Percentiles rank a stretch among this genome's conserved stretches.
Conservation (phyloP, 768 basidiomycete species). For the Lentinus tigrinus region DNA sequence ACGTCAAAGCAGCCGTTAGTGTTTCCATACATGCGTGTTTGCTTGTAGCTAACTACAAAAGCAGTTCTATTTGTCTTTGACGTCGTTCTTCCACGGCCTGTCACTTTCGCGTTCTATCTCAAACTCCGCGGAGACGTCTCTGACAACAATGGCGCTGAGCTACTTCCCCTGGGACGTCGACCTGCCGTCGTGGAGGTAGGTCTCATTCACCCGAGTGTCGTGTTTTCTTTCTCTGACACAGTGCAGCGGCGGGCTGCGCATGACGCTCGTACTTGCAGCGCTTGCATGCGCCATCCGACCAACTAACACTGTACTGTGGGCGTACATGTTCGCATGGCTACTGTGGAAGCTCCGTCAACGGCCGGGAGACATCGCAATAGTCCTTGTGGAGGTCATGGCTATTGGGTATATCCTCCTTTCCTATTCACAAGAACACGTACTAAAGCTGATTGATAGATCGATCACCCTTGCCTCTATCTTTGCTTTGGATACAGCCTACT, state of each 20-base stretch:
- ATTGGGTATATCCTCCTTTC: slow-evolving; percentile 41
- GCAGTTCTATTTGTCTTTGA: slow-evolving; percentile 77
- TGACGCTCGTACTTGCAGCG: slow-evolving; percentile 60
- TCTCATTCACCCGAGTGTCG: no score
- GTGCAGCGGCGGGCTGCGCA: slow-evolving; percentile 30
- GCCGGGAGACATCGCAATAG: slow-evolving; percentile 25
- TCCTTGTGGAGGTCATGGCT: slow-evolving; percentile 39
- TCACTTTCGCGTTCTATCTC: slow-evolving; percentile 86
- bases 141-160: slow-evolving; percentile 75
- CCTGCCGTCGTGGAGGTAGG: slow-evolving; percentile 20
- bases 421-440: neutral
- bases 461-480: slow-evolving; percentile 14
- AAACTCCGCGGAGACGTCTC: slow-evolving; percentile 88
- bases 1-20: slow-evolving; percentile 65
- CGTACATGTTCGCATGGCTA: slow-evolving; percentile 60
- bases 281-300: slow-evolving; percentile 82
- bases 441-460: slow-evolving; percentile 2
- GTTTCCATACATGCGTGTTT: neutral
- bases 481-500: slow-evolving; percentile 68
- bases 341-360: slow-evolving; percentile 52
- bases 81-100: slow-evolving; percentile 85
- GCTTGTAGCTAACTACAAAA: neutral
- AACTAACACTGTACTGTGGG: slow-evolving; percentile 87
- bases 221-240: slow-evolving; percentile 24
- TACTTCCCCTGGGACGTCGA: slow-evolving; percentile 70